Percentiles rank a stretch among this genome's conserved stretches.
These are phyloP conservation scores for Monilinia polystroma DNA, from an alignment of 2,329 filamentous ascomycete genomes.

Conservation along the genomic window DNA sequence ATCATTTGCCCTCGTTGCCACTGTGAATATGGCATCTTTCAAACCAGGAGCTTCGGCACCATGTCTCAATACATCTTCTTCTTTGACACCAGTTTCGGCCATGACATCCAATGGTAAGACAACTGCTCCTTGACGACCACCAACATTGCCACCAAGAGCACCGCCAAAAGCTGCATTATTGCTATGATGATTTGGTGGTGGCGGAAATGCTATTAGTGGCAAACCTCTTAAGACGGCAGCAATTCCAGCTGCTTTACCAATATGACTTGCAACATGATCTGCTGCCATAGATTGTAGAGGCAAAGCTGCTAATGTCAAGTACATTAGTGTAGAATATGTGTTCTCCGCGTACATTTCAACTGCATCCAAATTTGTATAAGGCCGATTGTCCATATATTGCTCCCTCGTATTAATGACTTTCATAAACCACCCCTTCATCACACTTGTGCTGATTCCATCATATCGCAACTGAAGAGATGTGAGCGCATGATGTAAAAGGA, in stretches of 20 bases:
- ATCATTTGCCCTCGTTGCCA: conserved; percentile 92
- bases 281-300: conserved; percentile 79
- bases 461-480: conserved; percentile 54
- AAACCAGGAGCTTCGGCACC: conserved; percentile 78
- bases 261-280: conserved; percentile 91
- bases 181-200: conserved; percentile 56
- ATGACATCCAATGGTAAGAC: conserved; percentile 87
- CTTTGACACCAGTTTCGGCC: conserved; percentile 74
- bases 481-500: conserved; percentile 74
- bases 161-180: conserved; percentile 47
- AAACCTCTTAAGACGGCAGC: conserved; percentile 81
- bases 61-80: conserved; percentile 84
- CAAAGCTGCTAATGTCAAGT: conserved; percentile 77
- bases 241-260: conserved; percentile 92
- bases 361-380: conserved; percentile 69
- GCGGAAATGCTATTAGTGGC: conserved; percentile 80
- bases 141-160: conserved; percentile 41
- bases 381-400: conserved; percentile 78
- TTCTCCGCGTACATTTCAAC: conserved; percentile 91
- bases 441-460: conserved; percentile 43
- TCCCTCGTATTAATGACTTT: conserved; percentile 80
- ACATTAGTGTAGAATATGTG: conserved; percentile 90
- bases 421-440: conserved; percentile 68
- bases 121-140: conserved; percentile 60
- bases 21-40: conserved; percentile 84